Base-by-base conservation (phyloP, 257 asterid genomes). In the Echites panduratus region DNA sequence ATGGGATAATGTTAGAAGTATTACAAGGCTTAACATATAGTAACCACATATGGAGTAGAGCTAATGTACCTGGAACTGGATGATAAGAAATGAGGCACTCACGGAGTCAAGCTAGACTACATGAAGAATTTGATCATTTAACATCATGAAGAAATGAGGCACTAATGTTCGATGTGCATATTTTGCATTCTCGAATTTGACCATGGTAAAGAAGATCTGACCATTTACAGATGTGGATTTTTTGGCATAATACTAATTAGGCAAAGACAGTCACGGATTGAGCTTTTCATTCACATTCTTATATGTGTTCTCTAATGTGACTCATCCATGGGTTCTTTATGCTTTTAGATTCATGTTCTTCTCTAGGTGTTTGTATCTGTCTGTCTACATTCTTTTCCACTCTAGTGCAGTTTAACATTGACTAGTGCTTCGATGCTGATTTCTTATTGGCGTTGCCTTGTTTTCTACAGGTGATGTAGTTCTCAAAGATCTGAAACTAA, bases 401-500 rank as follows among this genome's bases (percentile, higher is more conserved):
- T 43, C 22, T 40, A 6, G 2, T 54, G 40, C 27, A 17, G 70
- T 49, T 71, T 64, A 47, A 17, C n/a, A n/a, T n/a, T n/a, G n/a
- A n/a, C n/a, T 50, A 27, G 72, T 35, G 16, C 47, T 52, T 66
- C 75, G 63, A 49, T 26, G 59, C 19, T 79, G 59, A 24, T 69
- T 72, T 79, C 70, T 66, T 73, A 71, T 67, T 70, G 26, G 27
- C 62, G 66, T 52, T 75, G 54, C 16, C 66, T 75, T 69, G 17
- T 59, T 8, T 71, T 80, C 78, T 64, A 66, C 66, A 94, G 99
- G 99, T 73, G 99, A 94, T 83, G 99, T 94, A 73, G 97, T 94
- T 79, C 98, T 94, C 77, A 94, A 80, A 81, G 99, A 94, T 79
- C 87, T 91, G 89, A 89, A 91, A 80, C 76, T 91, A 75, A 94